Percentiles rank a stretch among this genome's conserved stretches.
Conservation (phyloP, 352 stramenopile genomes). For the Pythium sukuiense region DNA sequence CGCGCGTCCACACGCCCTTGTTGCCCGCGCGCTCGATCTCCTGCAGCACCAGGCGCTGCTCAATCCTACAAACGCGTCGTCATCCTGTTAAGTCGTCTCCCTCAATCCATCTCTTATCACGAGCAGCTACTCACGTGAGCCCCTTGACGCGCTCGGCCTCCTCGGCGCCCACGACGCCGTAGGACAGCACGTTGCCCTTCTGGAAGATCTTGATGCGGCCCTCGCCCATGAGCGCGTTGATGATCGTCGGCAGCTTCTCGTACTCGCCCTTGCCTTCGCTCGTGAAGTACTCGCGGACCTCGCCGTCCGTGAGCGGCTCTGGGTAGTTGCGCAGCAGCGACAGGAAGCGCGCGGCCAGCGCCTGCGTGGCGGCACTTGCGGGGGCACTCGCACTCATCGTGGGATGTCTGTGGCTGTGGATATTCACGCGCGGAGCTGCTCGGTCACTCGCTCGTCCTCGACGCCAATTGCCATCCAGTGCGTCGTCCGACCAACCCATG, state of each 20-base stretch:
- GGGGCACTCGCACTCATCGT: slow-evolving; percentile 13
- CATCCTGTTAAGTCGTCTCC: too few species aligned
- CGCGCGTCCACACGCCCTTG: slow-evolving; percentile 98
- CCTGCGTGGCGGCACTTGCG: slow-evolving; percentile 34
- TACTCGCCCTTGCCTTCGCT: slow-evolving; percentile 67
- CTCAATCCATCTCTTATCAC: slow-evolving; percentile 22
- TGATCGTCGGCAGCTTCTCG: slow-evolving; percentile 75
- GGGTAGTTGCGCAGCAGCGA: slow-evolving; percentile 76
- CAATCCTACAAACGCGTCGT: slow-evolving; percentile 65
- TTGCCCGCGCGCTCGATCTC: slow-evolving; percentile 96
- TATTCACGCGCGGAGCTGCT: slow-evolving; percentile 7
- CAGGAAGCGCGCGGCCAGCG: slow-evolving; percentile 59
- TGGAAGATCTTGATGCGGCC: slow-evolving; percentile 90
- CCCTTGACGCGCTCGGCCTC: slow-evolving; percentile 85
- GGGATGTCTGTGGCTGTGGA: background rate
- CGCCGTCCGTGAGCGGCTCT: slow-evolving; percentile 73
- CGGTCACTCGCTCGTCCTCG: background rate
- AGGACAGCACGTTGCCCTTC: slow-evolving; percentile 83
- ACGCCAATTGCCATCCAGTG: slow-evolving; percentile 14
- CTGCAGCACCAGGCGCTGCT: slow-evolving; percentile 89
- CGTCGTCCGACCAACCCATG: slow-evolving; percentile 8
- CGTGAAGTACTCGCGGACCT: slow-evolving; percentile 83
- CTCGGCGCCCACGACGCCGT: slow-evolving; percentile 78
- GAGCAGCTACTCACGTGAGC: slow-evolving; percentile 57
- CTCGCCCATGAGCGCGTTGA: slow-evolving; percentile 84